Evolutionary conservation across 345 rosid genomes (phyloP).

Genomic region (Salix caprea): DNA sequence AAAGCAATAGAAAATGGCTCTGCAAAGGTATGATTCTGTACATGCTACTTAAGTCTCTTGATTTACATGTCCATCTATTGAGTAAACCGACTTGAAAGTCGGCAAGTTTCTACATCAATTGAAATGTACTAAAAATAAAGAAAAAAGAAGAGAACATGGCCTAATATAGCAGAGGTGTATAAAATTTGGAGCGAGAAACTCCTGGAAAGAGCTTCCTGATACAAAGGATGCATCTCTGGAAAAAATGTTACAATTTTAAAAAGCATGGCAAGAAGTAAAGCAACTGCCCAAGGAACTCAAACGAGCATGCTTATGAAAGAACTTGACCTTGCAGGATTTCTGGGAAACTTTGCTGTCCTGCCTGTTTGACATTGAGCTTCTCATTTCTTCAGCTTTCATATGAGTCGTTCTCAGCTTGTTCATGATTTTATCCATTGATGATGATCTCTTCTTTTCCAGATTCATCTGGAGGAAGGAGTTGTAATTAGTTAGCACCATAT

Average conservation of each 20-base stretch:
- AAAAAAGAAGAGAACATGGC: not conserved
- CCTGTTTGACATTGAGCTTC: slow-evolving; percentile 41
- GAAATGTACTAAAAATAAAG: too few relatives aligned
- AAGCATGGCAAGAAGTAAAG: slow-evolving; percentile 38
- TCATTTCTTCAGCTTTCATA: slow-evolving; percentile 72
- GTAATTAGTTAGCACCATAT: not conserved
- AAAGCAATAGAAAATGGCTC: too few relatives aligned
- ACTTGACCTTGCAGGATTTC: slow-evolving; percentile 30
- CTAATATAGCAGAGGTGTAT: not conserved
- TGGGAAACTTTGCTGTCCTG: slow-evolving; percentile 31
- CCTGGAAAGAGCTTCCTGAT: not conserved
- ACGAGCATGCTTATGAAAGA: slow-evolving; percentile 32
- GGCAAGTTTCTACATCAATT: not conserved
- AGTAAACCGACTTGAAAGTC: not conserved
- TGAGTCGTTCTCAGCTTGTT: slow-evolving; percentile 61
- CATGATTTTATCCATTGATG: slow-evolving; percentile 77
- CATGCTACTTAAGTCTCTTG: too few relatives aligned
- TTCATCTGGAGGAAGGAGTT: slow-evolving; percentile 49
- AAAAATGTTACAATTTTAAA: slow-evolving; percentile 5
- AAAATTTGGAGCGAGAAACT: not conserved
- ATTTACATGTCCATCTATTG: not conserved
- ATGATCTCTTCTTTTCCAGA: slow-evolving; percentile 82
- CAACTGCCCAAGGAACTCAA: slow-evolving; percentile 44
- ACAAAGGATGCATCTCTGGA: not conserved
- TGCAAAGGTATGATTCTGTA: too few relatives aligned